These are phyloP conservation scores for Chaetomium globosum DNA, from an alignment of 2,329 filamentous ascomycete genomes.

Conservation along the genomic window DNA sequence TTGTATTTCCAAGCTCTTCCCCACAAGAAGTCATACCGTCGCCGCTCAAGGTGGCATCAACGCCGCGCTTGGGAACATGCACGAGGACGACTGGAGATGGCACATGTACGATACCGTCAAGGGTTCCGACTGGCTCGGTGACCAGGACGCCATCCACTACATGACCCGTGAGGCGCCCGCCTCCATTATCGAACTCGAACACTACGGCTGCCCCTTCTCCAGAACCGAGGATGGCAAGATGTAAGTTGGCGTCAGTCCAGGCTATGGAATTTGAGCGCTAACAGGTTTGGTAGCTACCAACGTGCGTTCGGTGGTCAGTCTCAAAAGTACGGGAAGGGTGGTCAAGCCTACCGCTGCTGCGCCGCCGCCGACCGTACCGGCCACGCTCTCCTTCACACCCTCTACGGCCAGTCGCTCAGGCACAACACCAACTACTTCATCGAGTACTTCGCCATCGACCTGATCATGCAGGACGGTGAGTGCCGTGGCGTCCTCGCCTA, in stretches of 20 bases:
- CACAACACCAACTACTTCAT: constrained; percentile 99
- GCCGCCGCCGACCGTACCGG: constrained; percentile 95
- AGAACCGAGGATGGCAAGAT: constrained; percentile 96
- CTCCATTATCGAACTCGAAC: constrained; percentile 91
- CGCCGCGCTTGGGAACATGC: constrained; percentile 90
- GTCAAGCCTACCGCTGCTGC: constrained; percentile 96
- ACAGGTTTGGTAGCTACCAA: constrained; percentile 69
- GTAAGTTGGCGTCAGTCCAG: constrained; percentile 51
- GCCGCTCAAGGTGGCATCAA: constrained; percentile 85
- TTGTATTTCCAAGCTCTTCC: constrained; percentile 85
- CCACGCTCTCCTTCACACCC: constrained; percentile 95
- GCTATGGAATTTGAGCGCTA: constrained; percentile 7
- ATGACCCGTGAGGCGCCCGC: constrained; percentile 94
- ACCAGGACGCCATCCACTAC: constrained; percentile 97
- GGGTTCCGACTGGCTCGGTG: constrained; percentile 95
- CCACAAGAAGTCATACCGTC: constrained; percentile 82
- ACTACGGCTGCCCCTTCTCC: constrained; percentile 96
- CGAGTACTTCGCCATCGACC: constrained; percentile 94
- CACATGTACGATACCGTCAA: constrained; percentile 99
- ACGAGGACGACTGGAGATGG: constrained; percentile 98
- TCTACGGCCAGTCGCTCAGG: constrained; percentile 94
- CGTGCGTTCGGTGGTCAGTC: constrained; percentile 98
- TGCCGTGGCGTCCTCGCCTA: constrained; percentile 96
- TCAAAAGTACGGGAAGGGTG: constrained; percentile 91
- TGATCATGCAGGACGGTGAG: constrained; percentile 96